phyloP scores from a whole-genome alignment of 1,284 basidiomycete genomes.

The Rhizopogon parksii region DNA sequence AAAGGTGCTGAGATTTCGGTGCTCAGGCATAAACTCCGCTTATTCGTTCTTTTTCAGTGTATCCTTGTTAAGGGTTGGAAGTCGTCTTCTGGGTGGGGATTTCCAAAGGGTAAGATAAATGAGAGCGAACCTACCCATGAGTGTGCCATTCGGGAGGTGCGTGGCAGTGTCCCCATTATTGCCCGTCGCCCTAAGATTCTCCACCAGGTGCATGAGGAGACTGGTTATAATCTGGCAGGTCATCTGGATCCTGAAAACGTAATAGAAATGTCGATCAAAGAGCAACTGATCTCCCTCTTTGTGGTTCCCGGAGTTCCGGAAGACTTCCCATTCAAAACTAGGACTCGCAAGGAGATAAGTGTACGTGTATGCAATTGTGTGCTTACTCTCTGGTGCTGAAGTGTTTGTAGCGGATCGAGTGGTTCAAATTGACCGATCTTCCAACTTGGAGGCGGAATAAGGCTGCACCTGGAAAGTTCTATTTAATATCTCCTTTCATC shows the following conservation, averaged over 20 bases:
- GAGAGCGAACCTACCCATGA: constrained; percentile 77
- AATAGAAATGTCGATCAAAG: constrained; percentile 84
- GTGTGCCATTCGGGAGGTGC: constrained; percentile 88
- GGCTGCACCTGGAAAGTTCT: constrained; percentile 76
- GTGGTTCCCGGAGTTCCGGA: constrained; percentile 90
- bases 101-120: constrained; percentile 99
- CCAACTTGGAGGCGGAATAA: constrained; percentile 91
- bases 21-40: constrained; percentile 8
- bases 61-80: constrained; percentile 98
- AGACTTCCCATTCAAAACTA: constrained; percentile 84
- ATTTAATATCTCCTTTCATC: constrained; percentile 94
- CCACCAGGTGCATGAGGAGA: constrained; percentile 84
- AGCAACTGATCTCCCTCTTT: constrained; percentile 87
- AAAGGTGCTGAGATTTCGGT: constrained; percentile 53
- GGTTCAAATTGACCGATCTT: constrained; percentile 87
- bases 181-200: constrained; percentile 6
- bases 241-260: constrained; percentile 66
- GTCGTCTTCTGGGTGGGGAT: constrained; percentile 93
- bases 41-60: constrained; percentile 44
- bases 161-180: constrained; percentile 15
- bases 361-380: constrained; percentile 44
- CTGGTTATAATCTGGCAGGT: constrained; percentile 79
- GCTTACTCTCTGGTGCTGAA: constrained; percentile 12
- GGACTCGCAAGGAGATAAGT: constrained; percentile 97
- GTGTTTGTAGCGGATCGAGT: constrained; percentile 79